Base-by-base conservation (phyloP, 1,284 basidiomycete genomes). In the Cryptococcus wingfieldii region DNA sequence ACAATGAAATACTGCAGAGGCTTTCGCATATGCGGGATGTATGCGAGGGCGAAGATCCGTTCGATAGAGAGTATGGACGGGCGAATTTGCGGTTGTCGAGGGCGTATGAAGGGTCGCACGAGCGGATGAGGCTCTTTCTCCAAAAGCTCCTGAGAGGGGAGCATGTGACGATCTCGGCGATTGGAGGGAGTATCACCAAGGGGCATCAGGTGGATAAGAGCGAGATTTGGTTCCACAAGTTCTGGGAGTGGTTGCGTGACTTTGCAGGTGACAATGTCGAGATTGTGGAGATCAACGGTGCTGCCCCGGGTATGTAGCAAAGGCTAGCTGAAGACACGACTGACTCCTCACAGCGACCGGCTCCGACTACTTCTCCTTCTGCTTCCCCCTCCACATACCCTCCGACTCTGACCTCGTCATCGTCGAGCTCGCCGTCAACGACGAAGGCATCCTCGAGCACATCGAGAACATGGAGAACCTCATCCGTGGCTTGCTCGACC, bases 391-490 rank as follows among this genome's bases (percentile, higher is more conserved):
- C 5, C 76, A 77, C 53, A 73, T 77, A 14, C 64, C 71, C 3
- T 34, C 49, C 0, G 59, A 71, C 2, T 66, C 69, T 9, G 72
- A 76, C 44, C 56, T 77, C 4, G 67, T 77, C 38, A 48, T 77
- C 19, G 62, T 77, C 34, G 76, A 77, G 50, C 64, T 77, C 12
- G 73, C 66, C 1, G 66, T 77, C 50, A 77, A 77, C 54, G 76
- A 77, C 51, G 72, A 76, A 50, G 68, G 64, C 2, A 63, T 73
- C 9, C 66, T 61, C 2, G 73, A 76, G 51, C 74, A 76, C 53
- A 57, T 68, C 9, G 67, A 69, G 54, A 73, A 76, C 60, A 77
- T 77, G 73, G 76, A 77, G 59, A 71, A 73, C 47, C 69, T 77
- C 4, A 51, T 77, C 3, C 62, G 74, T 37, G 74, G 74, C 4